Evolutionary conservation across 2,329 filamentous ascomycete genomes (phyloP).

Genomic region (Bipolaris victoriae): DNA sequence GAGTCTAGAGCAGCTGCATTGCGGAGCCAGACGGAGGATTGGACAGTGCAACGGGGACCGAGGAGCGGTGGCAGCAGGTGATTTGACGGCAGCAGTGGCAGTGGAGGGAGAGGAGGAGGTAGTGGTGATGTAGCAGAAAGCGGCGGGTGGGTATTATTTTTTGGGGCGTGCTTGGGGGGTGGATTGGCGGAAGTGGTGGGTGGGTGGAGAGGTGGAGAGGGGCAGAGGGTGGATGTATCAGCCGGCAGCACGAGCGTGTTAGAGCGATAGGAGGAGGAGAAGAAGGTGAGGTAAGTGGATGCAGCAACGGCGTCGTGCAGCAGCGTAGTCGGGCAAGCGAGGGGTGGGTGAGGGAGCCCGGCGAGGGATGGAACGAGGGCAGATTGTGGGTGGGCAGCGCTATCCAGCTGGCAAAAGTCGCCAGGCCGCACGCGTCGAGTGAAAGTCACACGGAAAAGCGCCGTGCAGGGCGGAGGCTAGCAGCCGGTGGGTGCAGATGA

Average conservation of each 20-base stretch:
- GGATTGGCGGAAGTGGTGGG: conserved; percentile 1
- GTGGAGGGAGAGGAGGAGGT: background rate
- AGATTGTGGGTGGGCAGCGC: conserved; percentile 11
- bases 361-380: conserved; percentile 3
- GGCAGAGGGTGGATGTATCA: conserved; percentile 18
- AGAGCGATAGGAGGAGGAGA: background rate
- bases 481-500: conserved; percentile 4
- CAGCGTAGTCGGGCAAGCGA: background rate
- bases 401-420: conserved; percentile 23
- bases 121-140: conserved; percentile 6
- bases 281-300: background rate
- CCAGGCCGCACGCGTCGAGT: conserved; percentile 17
- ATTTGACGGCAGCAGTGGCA: background rate
- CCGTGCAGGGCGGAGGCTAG: conserved; percentile 14
- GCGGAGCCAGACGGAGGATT: conserved; percentile 35
- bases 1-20: conserved; percentile 36
- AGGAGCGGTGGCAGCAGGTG: background rate
- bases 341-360: background rate
- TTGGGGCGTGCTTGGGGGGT: conserved; percentile 17
- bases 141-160: conserved; percentile 9
- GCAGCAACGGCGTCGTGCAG: background rate
- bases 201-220: conserved; percentile 11
- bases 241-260: conserved; percentile 14
- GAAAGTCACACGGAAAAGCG: conserved; percentile 22
- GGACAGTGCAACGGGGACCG: conserved; percentile 27